These are phyloP conservation scores for Cupressus sempervirens DNA, from an alignment of 75 land plant species.

Conservation along the genomic window DNA sequence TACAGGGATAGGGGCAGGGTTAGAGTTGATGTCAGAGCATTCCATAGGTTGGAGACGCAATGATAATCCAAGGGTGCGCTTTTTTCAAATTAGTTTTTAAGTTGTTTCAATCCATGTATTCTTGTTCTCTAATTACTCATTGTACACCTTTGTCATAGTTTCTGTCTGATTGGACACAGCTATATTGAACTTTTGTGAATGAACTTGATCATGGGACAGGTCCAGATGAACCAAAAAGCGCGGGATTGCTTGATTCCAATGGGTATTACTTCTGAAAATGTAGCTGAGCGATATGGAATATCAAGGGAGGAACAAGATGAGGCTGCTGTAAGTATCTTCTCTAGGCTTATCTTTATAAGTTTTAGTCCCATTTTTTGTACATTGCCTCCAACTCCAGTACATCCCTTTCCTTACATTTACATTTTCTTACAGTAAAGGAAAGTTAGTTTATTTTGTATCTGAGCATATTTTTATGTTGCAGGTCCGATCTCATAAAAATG, in stretches of 20 bases:
- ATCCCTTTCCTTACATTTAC: background rate
- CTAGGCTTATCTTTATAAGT: background rate
- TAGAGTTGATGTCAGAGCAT: conserved; percentile 20
- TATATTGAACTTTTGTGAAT: background rate
- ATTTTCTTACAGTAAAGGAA: background rate
- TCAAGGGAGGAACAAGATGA: conserved; percentile 22
- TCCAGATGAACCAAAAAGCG: conserved; percentile 7
- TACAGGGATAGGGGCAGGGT: conserved; percentile 30
- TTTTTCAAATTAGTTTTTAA: background rate
- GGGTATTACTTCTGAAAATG: conserved; percentile 33
- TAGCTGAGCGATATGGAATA: conserved; percentile 20
- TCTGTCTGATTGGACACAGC: background rate
- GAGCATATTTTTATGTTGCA: conserved; percentile 2
- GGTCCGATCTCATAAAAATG: conserved; percentile 20
- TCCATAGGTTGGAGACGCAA: conserved; percentile 18
- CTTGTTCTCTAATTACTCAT: background rate
- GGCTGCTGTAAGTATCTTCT: conserved; percentile 21
- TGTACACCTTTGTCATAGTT: background rate
- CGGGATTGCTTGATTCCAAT: conserved; percentile 27
- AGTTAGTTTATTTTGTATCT: background rate
- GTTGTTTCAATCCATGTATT: background rate
- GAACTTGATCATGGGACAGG: conserved; percentile 8
- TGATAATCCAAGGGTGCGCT: conserved; percentile 25
- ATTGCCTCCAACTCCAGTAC: background rate
- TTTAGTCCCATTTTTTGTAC: background rate